A percentile compares a stretch with the other conserved stretches of the same genome.
Conservation (phyloP, 805 yeast genomes). For the Candida sithepensis region DNA sequence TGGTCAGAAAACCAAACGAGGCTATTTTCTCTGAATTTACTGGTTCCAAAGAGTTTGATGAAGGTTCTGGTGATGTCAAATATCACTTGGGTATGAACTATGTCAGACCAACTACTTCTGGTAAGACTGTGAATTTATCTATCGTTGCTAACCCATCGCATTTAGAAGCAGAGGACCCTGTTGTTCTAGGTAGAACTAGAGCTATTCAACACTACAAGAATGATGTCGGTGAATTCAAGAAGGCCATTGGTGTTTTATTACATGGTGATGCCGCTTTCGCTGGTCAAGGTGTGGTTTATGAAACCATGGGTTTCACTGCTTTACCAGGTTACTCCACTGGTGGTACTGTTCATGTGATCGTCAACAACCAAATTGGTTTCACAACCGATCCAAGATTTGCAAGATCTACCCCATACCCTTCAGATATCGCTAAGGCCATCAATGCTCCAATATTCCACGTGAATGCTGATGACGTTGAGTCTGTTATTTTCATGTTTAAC, state of each 20-base stretch:
- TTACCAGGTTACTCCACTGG: constrained; percentile 97
- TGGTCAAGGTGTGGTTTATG: constrained; percentile 98
- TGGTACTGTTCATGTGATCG: constrained; percentile 95
- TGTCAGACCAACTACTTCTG: constrained; percentile 98
- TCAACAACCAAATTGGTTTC: constrained; percentile 98
- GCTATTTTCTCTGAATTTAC: constrained; percentile 94
- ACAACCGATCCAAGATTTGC: constrained; percentile 98
- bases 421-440: constrained; percentile 93
- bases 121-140: constrained; percentile 91
- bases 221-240: constrained; percentile 76
- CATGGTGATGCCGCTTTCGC: constrained; percentile 99
- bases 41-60: constrained; percentile 84
- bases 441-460: constrained; percentile 99
- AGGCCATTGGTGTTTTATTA: constrained; percentile 87
- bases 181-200: constrained; percentile 96
- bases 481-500: constrained; percentile 84
- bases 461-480: constrained; percentile 96
- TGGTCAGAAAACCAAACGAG: constrained; percentile 97
- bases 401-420: constrained; percentile 96
- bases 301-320: constrained; percentile 91
- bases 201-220: constrained; percentile 89
- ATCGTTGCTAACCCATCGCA: constrained; percentile 99
- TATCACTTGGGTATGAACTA: constrained; percentile 99
- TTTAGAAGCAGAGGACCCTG: constrained; percentile 98
- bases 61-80: constrained; percentile 98